Evolutionary conservation across 495 filamentous ascomycete species (phyloP), one percentile per base, ranked within the genome.

Genomic region (Annulohypoxylon stygium): DNA sequence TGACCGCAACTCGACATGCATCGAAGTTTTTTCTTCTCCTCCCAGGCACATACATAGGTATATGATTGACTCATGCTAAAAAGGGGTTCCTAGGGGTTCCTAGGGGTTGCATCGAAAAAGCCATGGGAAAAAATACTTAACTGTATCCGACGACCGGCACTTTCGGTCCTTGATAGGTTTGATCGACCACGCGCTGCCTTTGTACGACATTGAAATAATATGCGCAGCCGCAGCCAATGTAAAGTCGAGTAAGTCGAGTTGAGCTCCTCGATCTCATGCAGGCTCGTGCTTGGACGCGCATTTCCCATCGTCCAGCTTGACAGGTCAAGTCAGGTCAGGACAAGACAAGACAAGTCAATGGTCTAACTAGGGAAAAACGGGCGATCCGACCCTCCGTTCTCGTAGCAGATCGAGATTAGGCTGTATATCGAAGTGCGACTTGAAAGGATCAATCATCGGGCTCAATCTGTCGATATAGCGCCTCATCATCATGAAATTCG

Each of bases 321-420:
- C 53, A 45, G 12, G 8, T 59, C 33, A 59, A n/a, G 7, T 59
- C 33, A 59, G 26, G 26, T 30, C 26, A 30, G 26, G n/a, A n/a
- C n/a, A n/a, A n/a, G 64, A 68, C 53, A 45, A 8, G 64, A 65
- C 53, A 45, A 8, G 7, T 59, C 34, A 59, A 34, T 18, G 11
- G 25, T 47, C 30, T 18, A 54, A 20, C 37, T 33, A 45, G 70
- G 53, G 58, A 14, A 51, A 16, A 54, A 18, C 51, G 61, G 61
- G 39, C 50, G 50, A 73, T 64, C 65, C 63, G 30, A 70, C 48
- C 71, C 59, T 67, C 61, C 67, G 58, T 39, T 54, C 43, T 68
- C 63, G 53, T 64, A 70, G 62, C 39, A 67, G 67, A 75, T 75
- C 51, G 72, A 75, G 72, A 75, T 75, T 75, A 75, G 72, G 59